A percentile compares a stretch with the other conserved stretches of the same genome.
Evolutionary conservation across 1,284 basidiomycete genomes (phyloP).

Genomic region (Serendipita sp.): DNA sequence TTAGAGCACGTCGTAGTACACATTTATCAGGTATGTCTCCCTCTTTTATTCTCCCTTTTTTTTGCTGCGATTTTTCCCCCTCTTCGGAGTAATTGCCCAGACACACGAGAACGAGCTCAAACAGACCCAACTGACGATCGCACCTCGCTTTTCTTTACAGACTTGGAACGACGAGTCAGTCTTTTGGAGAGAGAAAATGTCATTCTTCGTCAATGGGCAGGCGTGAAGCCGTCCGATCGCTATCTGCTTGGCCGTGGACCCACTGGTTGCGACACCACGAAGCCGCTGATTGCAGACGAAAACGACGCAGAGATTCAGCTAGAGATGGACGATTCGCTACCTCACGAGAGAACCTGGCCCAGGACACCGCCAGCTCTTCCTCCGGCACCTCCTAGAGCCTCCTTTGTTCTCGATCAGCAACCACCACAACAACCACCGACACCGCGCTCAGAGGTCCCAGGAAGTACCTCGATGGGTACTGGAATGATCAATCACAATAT

Average conservation of each 20-base stretch:
- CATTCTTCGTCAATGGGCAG: neutral
- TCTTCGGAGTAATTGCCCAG: neutral
- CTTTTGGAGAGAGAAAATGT: neutral
- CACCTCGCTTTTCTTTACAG: neutral
- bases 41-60: neutral
- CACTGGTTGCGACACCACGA: neutral
- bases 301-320: neutral
- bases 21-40: neutral
- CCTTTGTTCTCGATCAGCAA: neutral
- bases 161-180: neutral
- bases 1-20: conserved; percentile 1
- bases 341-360: neutral
- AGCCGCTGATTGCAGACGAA: neutral
- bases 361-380: neutral
- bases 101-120: too few species aligned
- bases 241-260: conserved; percentile 2
- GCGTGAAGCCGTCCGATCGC: neutral
- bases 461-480: neutral
- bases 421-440: neutral
- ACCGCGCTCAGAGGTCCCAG: neutral
- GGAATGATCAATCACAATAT: neutral
- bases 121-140: too few species aligned
- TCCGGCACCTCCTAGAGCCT: neutral
- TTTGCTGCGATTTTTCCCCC: neutral
- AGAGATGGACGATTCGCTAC: neutral